Evolutionary conservation across 768 basidiomycete genomes (phyloP), one percentile per base, ranked within the genome.

Genomic region (Auricularia sp.): DNA sequence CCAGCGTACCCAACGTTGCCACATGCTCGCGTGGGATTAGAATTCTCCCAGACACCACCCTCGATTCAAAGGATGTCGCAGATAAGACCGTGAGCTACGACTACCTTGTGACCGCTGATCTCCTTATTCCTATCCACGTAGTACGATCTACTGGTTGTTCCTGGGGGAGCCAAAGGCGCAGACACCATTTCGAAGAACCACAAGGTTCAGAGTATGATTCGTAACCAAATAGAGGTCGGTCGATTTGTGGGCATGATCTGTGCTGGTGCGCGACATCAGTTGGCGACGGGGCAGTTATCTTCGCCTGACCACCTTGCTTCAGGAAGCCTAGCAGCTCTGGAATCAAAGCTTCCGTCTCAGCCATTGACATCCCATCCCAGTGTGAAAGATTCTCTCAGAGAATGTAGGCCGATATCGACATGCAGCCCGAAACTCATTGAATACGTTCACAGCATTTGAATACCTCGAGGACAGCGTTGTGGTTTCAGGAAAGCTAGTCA

Each of bases 161-260:
- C 91, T 0, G 91, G 91, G 1, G 91, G 91, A 4, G 82, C 88
- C 6, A 83, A 85, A 71, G 91, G 91, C 11, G 88, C 91, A 0
- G 84, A 87, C 61, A 88, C 85, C 0, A 84, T 93, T 53, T 84
- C 90, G 0, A 76, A 77, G 36, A 84, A 79, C 62, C 68, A 75
- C 21, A 76, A 73, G 2, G 87, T 92, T 1, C 88, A 91, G 70
- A 76, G 79, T 0, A 78, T 91, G 10, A 81, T 92, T 12, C 77
- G 79, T 63, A 74, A 78, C 23, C 91, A 84, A 69, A 71, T 88
- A 56, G 72, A 78, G 29, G 67, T 75, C 33, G 78, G 77, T 14
- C 88, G 86, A 70, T 70, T 81, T 34, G 87, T 93, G 33, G 91
- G 85, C 1, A 91, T 92, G 90, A 90, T 92, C 58, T 93, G 91